Evolutionary conservation across 148 eudicot genomes (phyloP), one percentile per base, ranked within the genome.

Genomic region (Diospyros kaki): DNA sequence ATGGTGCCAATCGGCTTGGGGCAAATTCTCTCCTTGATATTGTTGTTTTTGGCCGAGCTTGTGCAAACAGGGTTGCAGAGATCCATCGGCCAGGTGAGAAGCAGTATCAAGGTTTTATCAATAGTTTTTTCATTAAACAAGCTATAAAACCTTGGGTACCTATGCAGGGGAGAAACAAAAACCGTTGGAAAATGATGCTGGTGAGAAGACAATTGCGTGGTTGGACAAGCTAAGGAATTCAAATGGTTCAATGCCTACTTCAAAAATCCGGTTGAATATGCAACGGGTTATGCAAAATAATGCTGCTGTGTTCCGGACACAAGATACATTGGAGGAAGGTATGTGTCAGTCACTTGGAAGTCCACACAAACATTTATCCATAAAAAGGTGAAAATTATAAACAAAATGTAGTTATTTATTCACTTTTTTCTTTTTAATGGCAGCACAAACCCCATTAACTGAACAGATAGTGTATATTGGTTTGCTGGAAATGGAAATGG

Each of bases 21-120:
- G 99, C 99, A 50, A 95, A 93, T 80, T 95, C 98, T 74, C 99
- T 95, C 79, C 98, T 95, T 74, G 99, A 93, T 81, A 95, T 95
- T 88, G 99, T 95, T 83, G 99, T 95, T 72, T 95, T 95, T 61
- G 99, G 98, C 28, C 90, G 99, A 76, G 99, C 99, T 74, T 95
- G 99, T 80, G 97, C 98, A 63, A 95, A 95, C 75, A 84, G 99
- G 80, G 97, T 95, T 70, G 94, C 99, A 11, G 98, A 95, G 88
- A 91, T 91, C 79, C 83, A 64, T 58, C 85, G 81, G 79, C 98
- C 97, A 86, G 99, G 99, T 74, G 81, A 80, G 81, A 64, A 6
- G 54, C 74, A 28, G n/a, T 72, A 4, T 58, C 41, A 42, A 50
- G 44, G 71, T 6, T 61, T 17, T 55, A 51, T 46, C 9, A 65